Evolutionary conservation across 225 moss, liverwort and hornwort species (phyloP).

Genomic region (Lunularia cruciata): DNA sequence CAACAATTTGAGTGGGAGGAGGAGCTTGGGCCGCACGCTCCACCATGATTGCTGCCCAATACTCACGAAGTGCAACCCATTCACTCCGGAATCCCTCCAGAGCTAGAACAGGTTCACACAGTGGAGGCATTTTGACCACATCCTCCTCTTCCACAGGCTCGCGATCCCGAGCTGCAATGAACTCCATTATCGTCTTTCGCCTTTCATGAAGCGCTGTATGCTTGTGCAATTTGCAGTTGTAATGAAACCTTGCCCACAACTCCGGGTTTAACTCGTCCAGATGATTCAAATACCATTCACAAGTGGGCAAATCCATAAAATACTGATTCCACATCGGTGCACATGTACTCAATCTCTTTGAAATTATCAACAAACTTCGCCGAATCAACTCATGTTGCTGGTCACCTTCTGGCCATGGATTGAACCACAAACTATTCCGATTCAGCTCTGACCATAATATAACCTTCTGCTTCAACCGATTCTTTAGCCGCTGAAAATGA

Average conservation of each 20-base stretch:
- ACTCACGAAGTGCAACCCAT: slow-evolving; percentile 21
- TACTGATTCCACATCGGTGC: slow-evolving; percentile 40
- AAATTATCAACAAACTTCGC: slow-evolving; percentile 42
- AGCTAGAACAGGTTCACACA: slow-evolving; percentile 33
- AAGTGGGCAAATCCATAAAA: slow-evolving; percentile 30
- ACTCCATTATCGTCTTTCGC: slow-evolving; percentile 22
- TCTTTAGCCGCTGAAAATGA: slow-evolving; percentile 43
- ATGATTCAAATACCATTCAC: slow-evolving; percentile 33
- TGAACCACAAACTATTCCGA: slow-evolving; percentile 48
- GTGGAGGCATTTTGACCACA: slow-evolving; percentile 24
- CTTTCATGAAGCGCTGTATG: slow-evolving; percentile 34
- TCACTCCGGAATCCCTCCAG: slow-evolving; percentile 21
- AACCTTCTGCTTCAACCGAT: slow-evolving; percentile 34
- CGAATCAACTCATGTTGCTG: slow-evolving; percentile 34
- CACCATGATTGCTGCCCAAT: slow-evolving; percentile 27
- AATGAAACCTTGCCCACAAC: slow-evolving; percentile 42
- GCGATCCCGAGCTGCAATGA: slow-evolving; percentile 13
- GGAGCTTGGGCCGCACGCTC: slow-evolving; percentile 9
- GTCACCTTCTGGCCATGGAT: slow-evolving; percentile 41
- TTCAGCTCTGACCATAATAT: slow-evolving; percentile 43
- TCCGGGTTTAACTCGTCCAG: slow-evolving; percentile 35
- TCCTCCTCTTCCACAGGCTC: slow-evolving; percentile 16
- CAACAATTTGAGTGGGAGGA: background rate
- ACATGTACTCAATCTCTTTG: slow-evolving; percentile 40
- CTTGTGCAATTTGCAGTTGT: slow-evolving; percentile 44